These are phyloP conservation scores for Globisporangium irregulare DNA, from an alignment of 352 stramenopile species.

Conservation along the genomic window DNA sequence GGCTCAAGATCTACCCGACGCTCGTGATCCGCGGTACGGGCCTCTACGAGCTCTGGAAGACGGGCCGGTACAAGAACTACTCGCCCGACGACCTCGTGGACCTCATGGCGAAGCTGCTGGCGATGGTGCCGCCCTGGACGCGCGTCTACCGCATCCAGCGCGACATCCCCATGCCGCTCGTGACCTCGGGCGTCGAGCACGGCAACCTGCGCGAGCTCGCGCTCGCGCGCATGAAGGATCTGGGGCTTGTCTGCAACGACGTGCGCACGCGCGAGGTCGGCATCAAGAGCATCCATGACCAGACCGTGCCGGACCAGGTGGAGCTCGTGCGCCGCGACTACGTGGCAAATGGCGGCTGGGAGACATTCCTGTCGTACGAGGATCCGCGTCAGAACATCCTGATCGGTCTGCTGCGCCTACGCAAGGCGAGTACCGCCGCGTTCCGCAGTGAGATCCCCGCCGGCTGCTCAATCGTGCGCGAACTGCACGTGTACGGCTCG, in stretches of 20 bases:
- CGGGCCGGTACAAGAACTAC: constrained; percentile 90
- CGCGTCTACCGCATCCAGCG: constrained; percentile 95
- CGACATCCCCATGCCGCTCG: constrained; percentile 98
- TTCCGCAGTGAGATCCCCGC: constrained; percentile 82
- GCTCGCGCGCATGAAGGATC: constrained; percentile 90
- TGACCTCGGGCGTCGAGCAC: constrained; percentile 95
- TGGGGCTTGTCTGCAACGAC: constrained; percentile 92
- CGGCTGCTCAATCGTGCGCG: constrained; percentile 73
- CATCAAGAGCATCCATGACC: constrained; percentile 97
- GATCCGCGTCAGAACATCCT: constrained; percentile 96
- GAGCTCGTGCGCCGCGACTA: constrained; percentile 96
- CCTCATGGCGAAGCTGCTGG: constrained; percentile 92
- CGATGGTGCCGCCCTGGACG: constrained; percentile 94
- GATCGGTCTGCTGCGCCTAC: constrained; percentile 92
- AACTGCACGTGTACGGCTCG: constrained; percentile 97
- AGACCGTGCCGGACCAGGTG: constrained; percentile 92
- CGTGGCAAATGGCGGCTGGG: constrained; percentile 94
- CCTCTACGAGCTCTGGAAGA: constrained; percentile 98
- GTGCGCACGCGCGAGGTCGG: constrained; percentile 95
- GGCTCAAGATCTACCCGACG: constrained; percentile 96
- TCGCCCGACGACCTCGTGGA: constrained; percentile 85
- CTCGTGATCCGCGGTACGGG: constrained; percentile 96
- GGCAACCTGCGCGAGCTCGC: constrained; percentile 95
- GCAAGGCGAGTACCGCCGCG: constrained; percentile 80
- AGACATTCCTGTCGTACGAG: constrained; percentile 97